These are phyloP conservation scores for Porphyra umbilicalis DNA, from an alignment of 31 red algal genomes.

Conservation along the genomic window DNA sequence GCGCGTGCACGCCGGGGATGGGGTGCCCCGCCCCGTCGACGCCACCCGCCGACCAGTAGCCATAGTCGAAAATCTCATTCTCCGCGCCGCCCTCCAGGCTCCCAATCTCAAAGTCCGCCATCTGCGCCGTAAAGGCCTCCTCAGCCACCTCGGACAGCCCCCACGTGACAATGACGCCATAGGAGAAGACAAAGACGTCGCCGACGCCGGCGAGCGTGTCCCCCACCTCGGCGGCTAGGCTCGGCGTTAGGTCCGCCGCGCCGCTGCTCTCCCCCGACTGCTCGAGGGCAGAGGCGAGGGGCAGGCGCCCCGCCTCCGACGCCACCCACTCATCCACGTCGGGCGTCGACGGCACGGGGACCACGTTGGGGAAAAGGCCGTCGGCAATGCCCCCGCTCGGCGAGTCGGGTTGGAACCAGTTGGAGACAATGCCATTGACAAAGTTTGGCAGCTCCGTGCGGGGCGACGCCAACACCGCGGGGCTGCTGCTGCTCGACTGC, in stretches of 20 bases:
- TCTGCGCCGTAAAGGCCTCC: slow-evolving; percentile 21
- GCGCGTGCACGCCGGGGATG: neutral
- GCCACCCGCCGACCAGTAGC: neutral
- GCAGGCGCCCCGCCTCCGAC: neutral
- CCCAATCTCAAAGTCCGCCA: slow-evolving; percentile 36
- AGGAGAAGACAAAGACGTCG: slow-evolving; percentile 52
- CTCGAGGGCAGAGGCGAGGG: neutral
- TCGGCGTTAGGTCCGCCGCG: neutral
- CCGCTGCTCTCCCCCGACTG: neutral
- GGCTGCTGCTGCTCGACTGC: neutral
- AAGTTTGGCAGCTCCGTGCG: neutral
- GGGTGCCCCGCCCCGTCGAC: neutral
- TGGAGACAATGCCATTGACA: neutral
- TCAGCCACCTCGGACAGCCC: slow-evolving; percentile 31
- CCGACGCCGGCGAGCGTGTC: slow-evolving; percentile 9
- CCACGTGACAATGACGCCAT: slow-evolving; percentile 35
- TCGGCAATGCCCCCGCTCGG: neutral
- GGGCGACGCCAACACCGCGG: neutral
- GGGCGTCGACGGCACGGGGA: neutral
- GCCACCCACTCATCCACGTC: neutral
- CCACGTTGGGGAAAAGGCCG: neutral
- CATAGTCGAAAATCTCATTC: slow-evolving; percentile 34
- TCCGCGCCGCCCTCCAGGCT: slow-evolving; percentile 18
- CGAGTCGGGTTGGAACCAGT: neutral
- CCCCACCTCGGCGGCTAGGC: neutral